phyloP scores from a whole-genome alignment of 2,329 filamentous ascomycete species.

The Byssoonygena ceratinophila region DNA sequence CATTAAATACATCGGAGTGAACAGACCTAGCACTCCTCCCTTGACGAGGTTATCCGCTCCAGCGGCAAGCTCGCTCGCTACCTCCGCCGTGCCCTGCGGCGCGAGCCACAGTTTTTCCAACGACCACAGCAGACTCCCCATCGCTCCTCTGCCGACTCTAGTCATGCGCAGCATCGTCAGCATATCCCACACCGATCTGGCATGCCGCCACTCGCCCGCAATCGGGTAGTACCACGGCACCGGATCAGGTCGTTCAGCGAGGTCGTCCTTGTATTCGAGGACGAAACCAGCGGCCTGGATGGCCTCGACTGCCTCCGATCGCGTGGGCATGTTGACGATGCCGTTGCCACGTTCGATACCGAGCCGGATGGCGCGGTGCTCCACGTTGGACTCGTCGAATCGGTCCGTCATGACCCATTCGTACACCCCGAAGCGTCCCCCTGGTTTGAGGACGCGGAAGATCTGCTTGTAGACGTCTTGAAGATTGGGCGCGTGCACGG shows the following conservation, averaged over 20 bases:
- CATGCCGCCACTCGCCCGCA: constrained; percentile 14
- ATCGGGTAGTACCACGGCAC: constrained; percentile 22
- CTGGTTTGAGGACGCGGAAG: constrained; percentile 24
- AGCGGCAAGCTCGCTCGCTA: constrained; percentile 15
- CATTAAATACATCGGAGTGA: constrained; percentile 21
- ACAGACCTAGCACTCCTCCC: constrained; percentile 15
- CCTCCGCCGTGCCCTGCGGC: constrained; percentile 15
- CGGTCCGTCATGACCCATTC: constrained; percentile 26
- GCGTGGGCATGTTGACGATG: constrained; percentile 21
- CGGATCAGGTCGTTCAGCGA: constrained; percentile 17
- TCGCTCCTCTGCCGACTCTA: background rate
- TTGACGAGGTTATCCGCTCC: constrained; percentile 16
- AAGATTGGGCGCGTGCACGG: constrained; percentile 23
- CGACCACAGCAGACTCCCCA: constrained; percentile 13
- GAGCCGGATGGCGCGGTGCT: constrained; percentile 21
- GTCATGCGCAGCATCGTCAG: constrained; percentile 13
- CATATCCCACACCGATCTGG: constrained; percentile 15
- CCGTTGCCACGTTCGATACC: constrained; percentile 24
- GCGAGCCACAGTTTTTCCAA: constrained; percentile 17
- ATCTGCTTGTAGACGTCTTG: constrained; percentile 22
- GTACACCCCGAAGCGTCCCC: constrained; percentile 21
- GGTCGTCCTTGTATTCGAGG: constrained; percentile 22
- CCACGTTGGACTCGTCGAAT: constrained; percentile 20
- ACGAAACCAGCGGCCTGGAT: constrained; percentile 22
- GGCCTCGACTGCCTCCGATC: constrained; percentile 17